These are phyloP conservation scores for Camillea tinctor DNA, from an alignment of 2,329 filamentous ascomycete genomes.

Conservation along the genomic window DNA sequence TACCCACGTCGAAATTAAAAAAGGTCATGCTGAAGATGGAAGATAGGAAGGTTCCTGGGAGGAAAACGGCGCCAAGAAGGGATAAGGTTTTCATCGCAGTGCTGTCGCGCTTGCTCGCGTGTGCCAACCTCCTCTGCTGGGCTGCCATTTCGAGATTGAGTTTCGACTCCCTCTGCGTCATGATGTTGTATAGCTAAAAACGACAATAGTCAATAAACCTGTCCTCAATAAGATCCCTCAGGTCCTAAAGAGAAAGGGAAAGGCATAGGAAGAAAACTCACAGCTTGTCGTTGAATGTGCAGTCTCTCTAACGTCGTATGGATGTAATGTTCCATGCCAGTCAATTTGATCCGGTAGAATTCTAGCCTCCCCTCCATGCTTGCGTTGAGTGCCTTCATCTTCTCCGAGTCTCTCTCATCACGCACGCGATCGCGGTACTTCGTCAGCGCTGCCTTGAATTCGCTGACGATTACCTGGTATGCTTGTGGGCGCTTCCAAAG, in stretches of 20 bases:
- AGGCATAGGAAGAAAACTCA: conserved; percentile 34
- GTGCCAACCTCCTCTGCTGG: conserved; percentile 58
- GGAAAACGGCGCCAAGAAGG: conserved; percentile 61
- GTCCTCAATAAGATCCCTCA: background rate
- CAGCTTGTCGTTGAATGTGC: conserved; percentile 60
- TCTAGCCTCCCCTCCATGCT: conserved; percentile 55
- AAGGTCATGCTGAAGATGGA: conserved; percentile 67
- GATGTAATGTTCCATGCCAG: conserved; percentile 62
- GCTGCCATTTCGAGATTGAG: conserved; percentile 63
- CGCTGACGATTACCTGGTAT: conserved; percentile 53
- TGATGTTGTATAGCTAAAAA: conserved; percentile 61
- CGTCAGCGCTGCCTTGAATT: conserved; percentile 49
- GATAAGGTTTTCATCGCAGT: conserved; percentile 66
- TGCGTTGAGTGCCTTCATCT: conserved; percentile 40
- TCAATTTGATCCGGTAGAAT: conserved; percentile 61
- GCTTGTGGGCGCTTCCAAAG: conserved; percentile 64
- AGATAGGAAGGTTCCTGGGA: conserved; percentile 61
- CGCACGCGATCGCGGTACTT: conserved; percentile 37
- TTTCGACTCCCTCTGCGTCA: conserved; percentile 63
- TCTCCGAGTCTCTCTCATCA: conserved; percentile 16
- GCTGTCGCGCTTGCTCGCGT: conserved; percentile 60
- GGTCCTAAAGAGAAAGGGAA: background rate
- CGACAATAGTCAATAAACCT: conserved; percentile 7
- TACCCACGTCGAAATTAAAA: conserved; percentile 58
- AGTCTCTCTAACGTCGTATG: conserved; percentile 60